Evolutionary conservation across 2,329 filamentous ascomycete species (phyloP), one percentile per base, ranked within the genome.

Genomic region (Beauveria sp.): DNA sequence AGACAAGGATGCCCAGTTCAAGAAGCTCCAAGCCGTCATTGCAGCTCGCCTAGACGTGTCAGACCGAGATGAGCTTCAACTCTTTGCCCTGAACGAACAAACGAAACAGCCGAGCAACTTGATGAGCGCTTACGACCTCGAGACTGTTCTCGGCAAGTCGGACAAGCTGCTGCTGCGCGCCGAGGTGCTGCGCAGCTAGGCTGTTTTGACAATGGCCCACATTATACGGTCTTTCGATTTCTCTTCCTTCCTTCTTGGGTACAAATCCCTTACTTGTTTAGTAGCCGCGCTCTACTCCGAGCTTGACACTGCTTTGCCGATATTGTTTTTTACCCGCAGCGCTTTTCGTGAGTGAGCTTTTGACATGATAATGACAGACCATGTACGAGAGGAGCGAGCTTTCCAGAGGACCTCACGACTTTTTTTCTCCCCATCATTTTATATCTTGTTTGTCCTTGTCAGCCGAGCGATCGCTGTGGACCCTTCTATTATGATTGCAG

Each of bases 11-110:
- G 91, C 96, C 68, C 83, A 83, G 60, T 95, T 88, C 73, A 80
- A 84, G 59, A 88, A 91, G 64, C 81, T 99, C 9, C 88, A 88
- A 68, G 88, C 92, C 66, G 96, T 95, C 75, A 86, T 98, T 63
- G 83, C 86, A 55, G 91, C 97, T 68, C 84, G 95, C 50, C 82
- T 96, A 66, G 92, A 92, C 77, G 83, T 96, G 56, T 80, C 79
- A 0, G 77, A 79, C 14, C 79, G 84, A 10, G 87, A 90, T n/a
- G 83, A 88, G 24, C 82, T 97, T 31, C 81, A 89, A 64, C 83
- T 97, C 26, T 90, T 87, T 67, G 97, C 96, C 78, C 88, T 90
- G 73, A 93, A 97, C 66, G 93, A 97, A 72, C 79, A 83, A 38
- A 89, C 87, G 5, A 88, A 88, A 28, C 85, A 89, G 65, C 90